Evolutionary conservation across 176 grass and related monocot genomes (phyloP), one percentile per base, ranked within the genome.

Genomic region (Miscanthus lutarioriparius): DNA sequence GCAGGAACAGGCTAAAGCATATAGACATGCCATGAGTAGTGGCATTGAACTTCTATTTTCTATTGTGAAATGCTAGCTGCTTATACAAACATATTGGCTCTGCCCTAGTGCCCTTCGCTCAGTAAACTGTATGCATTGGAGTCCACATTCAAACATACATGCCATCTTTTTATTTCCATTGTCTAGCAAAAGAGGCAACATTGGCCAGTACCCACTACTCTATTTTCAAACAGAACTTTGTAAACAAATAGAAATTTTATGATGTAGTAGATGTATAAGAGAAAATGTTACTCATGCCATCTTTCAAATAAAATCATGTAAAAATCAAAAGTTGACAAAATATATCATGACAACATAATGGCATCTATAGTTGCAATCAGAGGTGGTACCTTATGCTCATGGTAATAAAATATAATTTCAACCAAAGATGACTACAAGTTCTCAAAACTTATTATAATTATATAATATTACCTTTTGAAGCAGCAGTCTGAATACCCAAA

Each of bases 401-500:
- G 25, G 41, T 25, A 11, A 82, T 22, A 44, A 51, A 80, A 75
- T 69, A 75, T 75, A 19, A 38, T 27, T 15, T 33, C 37, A 38
- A 41, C 17, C 75, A 37, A 70, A 64, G 71, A 77, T 39, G 66
- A 7, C 17, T 56, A 82, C 30, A 32, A n/a, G 10, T 64, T 65
- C 35, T 56, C 15, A 17, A 53, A 83, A 78, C 5, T 23, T 56
- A 62, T 71, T 47, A 77, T 30, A 36, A 73, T 59, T 32, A 58
- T 0, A 72, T 23, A 73, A 51, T 27, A 75, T 58, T 94, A 89
- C 95, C 90, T 89, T 92, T 91, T 40, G 45, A 79, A 37, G 87
- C 86, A 75, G 82, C 82, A 86, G 75, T 39, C 61, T 79, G 86
- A 62, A 89, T 92, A 61, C 91, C 76, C 66, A 97, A 83, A 69